Conservation (phyloP, 208 protist genomes). For the Leishmania amazonensis region DNA sequence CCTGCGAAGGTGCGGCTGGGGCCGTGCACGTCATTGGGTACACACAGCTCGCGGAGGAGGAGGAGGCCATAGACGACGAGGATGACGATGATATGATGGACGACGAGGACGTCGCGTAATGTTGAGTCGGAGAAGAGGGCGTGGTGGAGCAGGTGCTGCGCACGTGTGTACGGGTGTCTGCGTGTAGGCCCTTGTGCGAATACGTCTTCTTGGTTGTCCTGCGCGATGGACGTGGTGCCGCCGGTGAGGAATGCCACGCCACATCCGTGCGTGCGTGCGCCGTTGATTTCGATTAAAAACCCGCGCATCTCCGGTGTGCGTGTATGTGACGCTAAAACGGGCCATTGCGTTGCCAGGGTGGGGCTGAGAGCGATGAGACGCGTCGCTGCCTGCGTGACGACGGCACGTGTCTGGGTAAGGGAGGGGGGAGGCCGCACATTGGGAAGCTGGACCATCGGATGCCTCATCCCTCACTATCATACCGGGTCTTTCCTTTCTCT, state of each 20-base stretch:
- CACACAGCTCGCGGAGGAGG: slow-evolving; percentile 57
- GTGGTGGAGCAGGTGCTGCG: neutral
- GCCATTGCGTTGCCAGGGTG: neutral
- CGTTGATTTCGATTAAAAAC: neutral
- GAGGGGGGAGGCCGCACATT: neutral
- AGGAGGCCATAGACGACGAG: slow-evolving; percentile 42
- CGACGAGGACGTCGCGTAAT: neutral
- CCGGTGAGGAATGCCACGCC: neutral
- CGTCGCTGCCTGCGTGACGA: neutral
- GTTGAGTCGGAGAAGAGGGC: neutral
- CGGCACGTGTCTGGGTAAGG: neutral
- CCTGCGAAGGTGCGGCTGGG: slow-evolving; percentile 42
- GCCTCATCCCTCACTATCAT: neutral
- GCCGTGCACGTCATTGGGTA: slow-evolving; percentile 75
- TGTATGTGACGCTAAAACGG: neutral
- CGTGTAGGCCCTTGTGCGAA: neutral
- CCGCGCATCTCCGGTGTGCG: neutral
- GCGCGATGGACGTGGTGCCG: neutral
- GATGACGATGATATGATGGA: slow-evolving; percentile 12
- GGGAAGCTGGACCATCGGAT: neutral
- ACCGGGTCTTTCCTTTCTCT: neutral
- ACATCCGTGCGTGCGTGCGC: neutral
- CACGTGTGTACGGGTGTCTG: neutral
- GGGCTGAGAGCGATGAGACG: neutral
- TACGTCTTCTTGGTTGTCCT: neutral